phyloP scores from a whole-genome alignment of 257 asterid species.

The Nicotiana benthamiana region DNA sequence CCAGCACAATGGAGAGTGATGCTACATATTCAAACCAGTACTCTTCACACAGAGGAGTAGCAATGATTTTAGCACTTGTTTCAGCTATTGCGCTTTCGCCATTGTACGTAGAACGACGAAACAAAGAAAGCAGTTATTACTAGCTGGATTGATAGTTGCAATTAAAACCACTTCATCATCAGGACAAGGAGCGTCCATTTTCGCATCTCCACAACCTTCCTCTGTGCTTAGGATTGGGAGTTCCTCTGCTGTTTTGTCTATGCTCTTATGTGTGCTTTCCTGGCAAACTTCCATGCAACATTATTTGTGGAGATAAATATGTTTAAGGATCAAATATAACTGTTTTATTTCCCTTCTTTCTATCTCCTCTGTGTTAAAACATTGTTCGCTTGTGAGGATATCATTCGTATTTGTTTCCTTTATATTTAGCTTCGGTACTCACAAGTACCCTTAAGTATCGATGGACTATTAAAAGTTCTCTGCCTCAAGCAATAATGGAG shows the following conservation, averaged over 20 bases:
- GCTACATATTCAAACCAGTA: constrained; percentile 12
- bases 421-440: too few relatives aligned
- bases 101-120: constrained; percentile 32
- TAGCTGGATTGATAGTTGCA: constrained; percentile 57
- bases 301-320: constrained; percentile 41
- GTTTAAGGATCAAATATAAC: background rate
- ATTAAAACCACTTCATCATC: constrained; percentile 43
- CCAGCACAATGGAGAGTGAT: constrained; percentile 33
- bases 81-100: constrained; percentile 67
- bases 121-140: constrained; percentile 22
- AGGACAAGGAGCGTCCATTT: background rate
- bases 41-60: constrained; percentile 61
- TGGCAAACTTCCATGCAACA: constrained; percentile 52
- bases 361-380: background rate
- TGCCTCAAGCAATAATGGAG: too few relatives aligned
- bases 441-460: too few relatives aligned
- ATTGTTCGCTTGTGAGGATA: too few relatives aligned
- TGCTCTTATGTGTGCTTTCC: constrained; percentile 51
- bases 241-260: constrained; percentile 46
- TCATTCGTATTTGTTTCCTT: too few relatives aligned
- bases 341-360: background rate
- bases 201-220: constrained; percentile 12
- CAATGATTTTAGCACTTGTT: constrained; percentile 53
- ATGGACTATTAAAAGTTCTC: too few relatives aligned
- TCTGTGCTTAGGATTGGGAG: constrained; percentile 43